Evolutionary conservation across 1,139 yeast species (phyloP), one percentile per base, ranked within the genome.

Genomic region (Scheffersomyces segobiensis): DNA sequence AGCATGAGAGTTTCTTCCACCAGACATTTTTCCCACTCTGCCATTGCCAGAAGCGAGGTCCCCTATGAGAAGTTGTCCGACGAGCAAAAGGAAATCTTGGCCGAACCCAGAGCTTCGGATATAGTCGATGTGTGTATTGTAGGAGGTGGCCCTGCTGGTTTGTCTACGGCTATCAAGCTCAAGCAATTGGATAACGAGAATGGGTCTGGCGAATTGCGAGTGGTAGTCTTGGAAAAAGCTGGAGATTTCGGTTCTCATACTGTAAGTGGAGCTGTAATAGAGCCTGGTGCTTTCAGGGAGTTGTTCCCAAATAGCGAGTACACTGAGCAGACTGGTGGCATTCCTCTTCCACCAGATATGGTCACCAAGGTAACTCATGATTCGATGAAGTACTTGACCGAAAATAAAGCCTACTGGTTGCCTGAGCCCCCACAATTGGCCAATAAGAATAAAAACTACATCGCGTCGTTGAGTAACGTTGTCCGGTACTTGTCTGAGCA

Each of bases 111-210:
- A 59, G 96, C 90, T 10, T 84, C 82, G 7, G 98, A 95, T 67
- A 83, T 84, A 48, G 97, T 92, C 18, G 99, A 95, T 71, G 96
- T 95, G 20, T 91, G 97, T 68, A 92, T 95, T 54, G 97, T 95
- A 1, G 99, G 99, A 49, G 99, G 97, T 51, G 99, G 99, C 0
- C 98, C 98, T 4, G 96, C 98, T 1, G 99, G 99, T 12, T 79
- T 95, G 57, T 95, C 97, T 1, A 89, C 99, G 1, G 99, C 98
- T 17, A 95, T 95, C 62, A 84, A 85, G 63, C 78, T 93, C 65
- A 95, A 95, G 71, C 97, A 92, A 69, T 76, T 93, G 53, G 98
- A 95, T 68, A 77, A 80, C 55, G 89, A 87, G 64, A 73, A 82
- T 18, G 95, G 91, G 2, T 71, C 75, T 19, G 91, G 90, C 7